These are phyloP conservation scores for Venturia nashicola DNA, from an alignment of 2,329 filamentous ascomycete species.

Conservation along the genomic window DNA sequence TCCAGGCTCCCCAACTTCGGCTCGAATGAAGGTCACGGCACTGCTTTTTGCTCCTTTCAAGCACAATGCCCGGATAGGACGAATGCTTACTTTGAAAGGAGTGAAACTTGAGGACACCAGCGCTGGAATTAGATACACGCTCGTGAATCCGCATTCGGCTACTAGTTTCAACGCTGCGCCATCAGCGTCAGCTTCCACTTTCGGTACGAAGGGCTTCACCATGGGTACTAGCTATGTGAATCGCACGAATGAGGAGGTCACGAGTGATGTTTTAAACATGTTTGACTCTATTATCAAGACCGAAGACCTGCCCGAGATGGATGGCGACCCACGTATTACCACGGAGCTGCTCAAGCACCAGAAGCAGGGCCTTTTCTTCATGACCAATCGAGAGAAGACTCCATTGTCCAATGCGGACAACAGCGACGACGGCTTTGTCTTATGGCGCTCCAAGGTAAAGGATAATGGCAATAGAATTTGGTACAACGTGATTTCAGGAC, in stretches of 20 bases:
- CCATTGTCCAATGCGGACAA: conserved; percentile 41
- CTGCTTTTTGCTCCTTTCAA: conserved; percentile 5
- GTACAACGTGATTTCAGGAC: conserved; percentile 76
- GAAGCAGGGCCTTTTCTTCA: conserved; percentile 80
- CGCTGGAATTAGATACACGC: neutral
- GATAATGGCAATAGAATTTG: conserved; percentile 50
- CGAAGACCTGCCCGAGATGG: conserved; percentile 63
- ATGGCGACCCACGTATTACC: conserved; percentile 53
- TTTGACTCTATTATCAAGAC: conserved; percentile 73
- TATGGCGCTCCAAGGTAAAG: conserved; percentile 58
- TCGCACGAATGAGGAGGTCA: conserved; percentile 75
- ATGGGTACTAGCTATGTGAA: neutral
- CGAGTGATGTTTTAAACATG: conserved; percentile 70
- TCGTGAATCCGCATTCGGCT: neutral
- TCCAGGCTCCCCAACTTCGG: conserved; percentile 49
- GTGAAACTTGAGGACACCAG: neutral
- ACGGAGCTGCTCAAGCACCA: conserved; percentile 67
- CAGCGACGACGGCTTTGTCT: conserved; percentile 53
- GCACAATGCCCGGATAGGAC: neutral
- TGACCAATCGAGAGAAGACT: conserved; percentile 64
- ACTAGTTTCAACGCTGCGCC: neutral
- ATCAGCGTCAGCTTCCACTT: neutral
- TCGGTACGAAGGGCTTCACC: neutral
- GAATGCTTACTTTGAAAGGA: neutral
- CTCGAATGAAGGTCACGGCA: conserved; percentile 30